Evolutionary conservation across 441 rosid species (phyloP).

Genomic region (Pelargonium exstipulatum): DNA sequence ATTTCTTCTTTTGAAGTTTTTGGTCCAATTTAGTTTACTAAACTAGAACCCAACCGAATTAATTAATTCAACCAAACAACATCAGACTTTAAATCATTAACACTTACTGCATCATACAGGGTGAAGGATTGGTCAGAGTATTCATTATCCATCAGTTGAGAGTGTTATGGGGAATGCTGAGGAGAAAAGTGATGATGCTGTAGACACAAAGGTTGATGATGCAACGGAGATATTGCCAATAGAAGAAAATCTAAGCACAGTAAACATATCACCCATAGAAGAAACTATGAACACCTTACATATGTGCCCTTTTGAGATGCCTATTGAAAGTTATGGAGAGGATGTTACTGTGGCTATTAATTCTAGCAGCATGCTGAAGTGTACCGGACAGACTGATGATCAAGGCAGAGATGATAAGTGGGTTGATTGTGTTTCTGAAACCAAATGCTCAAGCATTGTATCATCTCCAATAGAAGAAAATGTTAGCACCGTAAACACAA

Average conservation of each 20-base stretch:
- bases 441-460: not conserved
- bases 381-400: not conserved
- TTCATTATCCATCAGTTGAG: not conserved
- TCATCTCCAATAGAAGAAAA: not conserved
- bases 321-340: not conserved
- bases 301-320: not conserved
- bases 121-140: not conserved
- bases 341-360: not conserved
- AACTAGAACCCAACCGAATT: not conserved
- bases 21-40: not conserved
- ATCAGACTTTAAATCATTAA: not conserved
- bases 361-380: not conserved
- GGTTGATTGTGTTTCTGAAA: constrained; percentile 4
- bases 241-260: constrained; percentile 12
- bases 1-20: not conserved
- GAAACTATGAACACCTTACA: not conserved
- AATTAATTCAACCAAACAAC: not conserved
- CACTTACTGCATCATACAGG: not conserved
- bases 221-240: constrained; percentile 21
- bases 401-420: not conserved
- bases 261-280: not conserved
- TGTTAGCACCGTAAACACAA: not conserved
- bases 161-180: constrained; percentile 18
- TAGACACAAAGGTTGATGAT: constrained; percentile 32
- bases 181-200: constrained; percentile 30